These are phyloP conservation scores for Calonectria naviculata DNA, from an alignment of 2,329 filamentous ascomycete genomes.

Conservation along the genomic window DNA sequence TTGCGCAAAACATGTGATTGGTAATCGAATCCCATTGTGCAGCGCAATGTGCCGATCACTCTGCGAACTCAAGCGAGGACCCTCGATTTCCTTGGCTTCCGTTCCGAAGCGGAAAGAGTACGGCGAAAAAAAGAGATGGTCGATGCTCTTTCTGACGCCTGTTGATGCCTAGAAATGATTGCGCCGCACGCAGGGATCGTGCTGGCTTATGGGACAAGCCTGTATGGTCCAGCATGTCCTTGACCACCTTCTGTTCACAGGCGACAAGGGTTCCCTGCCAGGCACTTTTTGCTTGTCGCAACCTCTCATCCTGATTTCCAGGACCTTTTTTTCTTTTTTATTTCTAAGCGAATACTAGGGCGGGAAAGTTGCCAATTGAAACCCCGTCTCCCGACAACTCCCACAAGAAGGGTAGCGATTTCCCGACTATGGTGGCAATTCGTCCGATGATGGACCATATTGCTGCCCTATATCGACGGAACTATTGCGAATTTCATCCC, in stretches of 20 bases:
- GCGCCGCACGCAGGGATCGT: constrained; percentile 1
- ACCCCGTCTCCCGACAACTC: constrained; percentile 9
- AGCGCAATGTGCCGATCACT: neutral
- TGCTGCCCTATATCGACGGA: constrained; percentile 3
- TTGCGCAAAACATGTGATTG: neutral
- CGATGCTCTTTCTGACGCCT: no score
- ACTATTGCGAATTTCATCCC: constrained; percentile 4
- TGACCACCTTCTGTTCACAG: constrained; percentile 1
- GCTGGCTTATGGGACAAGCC: constrained; percentile 7
- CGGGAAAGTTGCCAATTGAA: constrained; percentile 3
- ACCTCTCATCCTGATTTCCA: neutral
- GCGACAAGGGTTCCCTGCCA: neutral
- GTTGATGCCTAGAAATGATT: no score
- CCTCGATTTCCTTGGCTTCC: neutral
- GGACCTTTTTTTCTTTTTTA: neutral
- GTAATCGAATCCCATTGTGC: neutral
- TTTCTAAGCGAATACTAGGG: constrained; percentile 7
- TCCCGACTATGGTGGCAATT: neutral
- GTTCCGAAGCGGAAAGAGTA: neutral
- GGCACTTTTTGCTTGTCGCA: neutral
- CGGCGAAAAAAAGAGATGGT: constrained; percentile 1
- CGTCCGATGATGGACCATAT: constrained; percentile 7
- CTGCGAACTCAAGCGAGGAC: neutral
- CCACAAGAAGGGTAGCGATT: constrained; percentile 8
- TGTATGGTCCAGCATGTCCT: constrained; percentile 8